Percentiles rank a stretch among this genome's conserved stretches.
phyloP scores from a whole-genome alignment of 2,329 filamentous ascomycete species.

The Sphaerulina populicola region DNA sequence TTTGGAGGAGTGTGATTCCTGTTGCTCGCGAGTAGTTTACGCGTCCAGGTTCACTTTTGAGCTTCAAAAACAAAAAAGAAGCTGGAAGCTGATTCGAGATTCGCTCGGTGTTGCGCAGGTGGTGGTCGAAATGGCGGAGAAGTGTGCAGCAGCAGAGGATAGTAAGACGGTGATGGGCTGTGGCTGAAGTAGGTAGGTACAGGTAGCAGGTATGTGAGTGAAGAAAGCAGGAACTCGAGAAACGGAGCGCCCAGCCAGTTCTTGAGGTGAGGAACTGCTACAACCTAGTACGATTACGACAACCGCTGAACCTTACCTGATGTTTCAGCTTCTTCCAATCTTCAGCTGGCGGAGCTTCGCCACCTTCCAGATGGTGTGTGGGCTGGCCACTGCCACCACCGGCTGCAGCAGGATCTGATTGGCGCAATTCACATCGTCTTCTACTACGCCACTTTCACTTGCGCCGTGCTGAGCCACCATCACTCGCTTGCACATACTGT shows the following conservation, averaged over 20 bases:
- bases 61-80: too few relatives aligned
- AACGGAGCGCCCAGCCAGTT: neutral
- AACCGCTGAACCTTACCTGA: too few relatives aligned
- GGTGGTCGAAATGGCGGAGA: neutral
- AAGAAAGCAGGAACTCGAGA: neutral
- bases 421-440: neutral
- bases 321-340: too few relatives aligned
- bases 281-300: too few relatives aligned
- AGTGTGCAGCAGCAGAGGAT: too few relatives aligned
- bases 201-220: neutral
- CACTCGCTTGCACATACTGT: too few relatives aligned
- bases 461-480: too few relatives aligned
- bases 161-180: neutral
- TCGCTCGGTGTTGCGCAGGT: neutral
- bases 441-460: neutral
- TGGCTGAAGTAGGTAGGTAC: neutral
- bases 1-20: too few relatives aligned
- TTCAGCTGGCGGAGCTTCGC: neutral
- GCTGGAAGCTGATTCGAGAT: neutral
- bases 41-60: too few relatives aligned
- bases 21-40: too few relatives aligned
- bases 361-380: neutral
- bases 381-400: too few relatives aligned
- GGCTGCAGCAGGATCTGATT: neutral
- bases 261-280: too few relatives aligned